phyloP scores from a whole-genome alignment of 306 rosid species.

The Carpinus fangiana region DNA sequence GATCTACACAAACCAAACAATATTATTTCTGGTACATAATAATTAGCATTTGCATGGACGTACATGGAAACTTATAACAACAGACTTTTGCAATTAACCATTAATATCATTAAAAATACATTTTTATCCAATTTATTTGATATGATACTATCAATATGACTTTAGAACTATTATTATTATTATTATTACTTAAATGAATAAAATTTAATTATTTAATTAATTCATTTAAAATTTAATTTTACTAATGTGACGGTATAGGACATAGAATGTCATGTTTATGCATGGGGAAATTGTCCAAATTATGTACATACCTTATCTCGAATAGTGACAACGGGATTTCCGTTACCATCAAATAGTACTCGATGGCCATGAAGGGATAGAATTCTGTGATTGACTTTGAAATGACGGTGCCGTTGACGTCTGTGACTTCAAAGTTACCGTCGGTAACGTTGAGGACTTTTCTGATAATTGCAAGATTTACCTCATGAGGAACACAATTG shows the following conservation, averaged over 20 bases:
- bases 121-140: too few relatives aligned
- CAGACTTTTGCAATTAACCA: background rate
- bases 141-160: too few relatives aligned
- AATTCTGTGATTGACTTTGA: background rate
- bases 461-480: background rate
- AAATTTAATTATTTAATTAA: too few relatives aligned
- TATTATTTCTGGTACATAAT: background rate
- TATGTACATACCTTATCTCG: conserved; percentile 44
- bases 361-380: conserved; percentile 44
- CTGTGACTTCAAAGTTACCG: too few relatives aligned
- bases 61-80: background rate
- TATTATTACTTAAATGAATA: too few relatives aligned
- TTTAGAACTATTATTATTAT: too few relatives aligned
- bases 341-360: conserved; percentile 45
- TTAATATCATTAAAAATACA: too few relatives aligned
- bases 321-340: conserved; percentile 39
- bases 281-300: background rate
- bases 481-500: conserved; percentile 38
- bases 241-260: too few relatives aligned
- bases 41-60: background rate
- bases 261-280: background rate
- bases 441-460: conserved; percentile 23
- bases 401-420: too few relatives aligned
- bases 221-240: too few relatives aligned
- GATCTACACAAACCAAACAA: conserved; percentile 17